Base-by-base conservation (phyloP, 192 early-diverging fungal genomes). In the Chytriomyces sp. region DNA sequence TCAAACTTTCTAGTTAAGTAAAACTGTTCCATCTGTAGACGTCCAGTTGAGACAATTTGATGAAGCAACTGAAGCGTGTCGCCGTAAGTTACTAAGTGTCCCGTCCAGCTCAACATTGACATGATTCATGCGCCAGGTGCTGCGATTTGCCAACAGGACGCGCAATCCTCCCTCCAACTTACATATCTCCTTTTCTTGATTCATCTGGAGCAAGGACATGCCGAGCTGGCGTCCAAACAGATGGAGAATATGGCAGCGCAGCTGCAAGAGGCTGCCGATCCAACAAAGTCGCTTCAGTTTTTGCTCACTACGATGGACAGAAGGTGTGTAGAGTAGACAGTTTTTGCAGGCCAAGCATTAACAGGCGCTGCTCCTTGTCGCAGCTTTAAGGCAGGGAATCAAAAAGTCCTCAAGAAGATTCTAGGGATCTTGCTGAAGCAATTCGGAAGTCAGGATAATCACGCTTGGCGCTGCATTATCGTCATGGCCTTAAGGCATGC, bases 311-410 rank as follows among this genome's bases (percentile, higher is more conserved):
- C 68, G 28, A 70, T 70, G 68, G 68, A 70, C 6, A 70, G 68
- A 32, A 59, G 68, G 68, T 70, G n/a, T 32, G 26, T 65, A 14
- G 7, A n/a, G n/a, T n/a, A n/a, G n/a, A n/a, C n/a, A n/a, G n/a
- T n/a, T n/a, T n/a, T n/a, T n/a, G n/a, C n/a, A n/a, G n/a, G n/a
- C n/a, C n/a, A n/a, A n/a, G n/a, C n/a, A n/a, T n/a, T n/a, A n/a
- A n/a, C n/a, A n/a, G n/a, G n/a, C n/a, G n/a, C n/a, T n/a, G n/a
- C n/a, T n/a, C 28, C 2, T 22, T 5, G n/a, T 55, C 39, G 2
- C 2, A 70, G 68, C 68, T 70, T 70, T 57, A 70, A 70, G 41
- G 2, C 28, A 38, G 68, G 68, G 1, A 70, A 70, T 30, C 54
- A 59, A 59, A 26, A 31, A n/a, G 22, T 70, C 12, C 30, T 70